Evolutionary conservation across 495 filamentous ascomycete species (phyloP).

Genomic region (Podospora pseudoanserina): DNA sequence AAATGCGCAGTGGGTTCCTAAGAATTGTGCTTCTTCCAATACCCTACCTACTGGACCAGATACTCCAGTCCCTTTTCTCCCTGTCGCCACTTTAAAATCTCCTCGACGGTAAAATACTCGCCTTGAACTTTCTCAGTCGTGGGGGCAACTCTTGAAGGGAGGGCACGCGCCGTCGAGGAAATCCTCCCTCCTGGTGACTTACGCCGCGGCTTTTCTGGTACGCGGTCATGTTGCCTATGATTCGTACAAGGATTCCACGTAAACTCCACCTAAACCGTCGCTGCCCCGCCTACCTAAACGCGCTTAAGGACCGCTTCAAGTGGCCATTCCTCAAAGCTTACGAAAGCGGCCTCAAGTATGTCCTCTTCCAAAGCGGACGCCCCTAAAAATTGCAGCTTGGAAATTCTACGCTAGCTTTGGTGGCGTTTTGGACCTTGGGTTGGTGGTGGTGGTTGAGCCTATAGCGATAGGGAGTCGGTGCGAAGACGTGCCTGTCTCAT

Average conservation of each 20-base stretch:
- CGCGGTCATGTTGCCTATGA: constrained; percentile 11
- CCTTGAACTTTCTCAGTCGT: constrained; percentile 17
- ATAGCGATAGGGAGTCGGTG: constrained; percentile 14
- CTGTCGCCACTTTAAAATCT: constrained; percentile 10
- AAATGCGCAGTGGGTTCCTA: constrained; percentile 21
- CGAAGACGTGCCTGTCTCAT: constrained; percentile 12
- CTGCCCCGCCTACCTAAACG: no score
- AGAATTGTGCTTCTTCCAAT: constrained; percentile 20
- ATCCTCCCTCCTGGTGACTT: constrained; percentile 19
- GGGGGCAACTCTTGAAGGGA: constrained; percentile 19
- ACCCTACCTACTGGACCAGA: constrained; percentile 20
- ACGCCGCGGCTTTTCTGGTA: constrained; percentile 11
- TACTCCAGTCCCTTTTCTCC: constrained; percentile 14
- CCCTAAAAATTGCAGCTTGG: constrained; percentile 7
- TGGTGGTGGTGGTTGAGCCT: constrained; percentile 6
- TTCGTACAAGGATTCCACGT: constrained; percentile 17
- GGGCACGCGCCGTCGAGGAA: constrained; percentile 19
- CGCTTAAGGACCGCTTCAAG: no score
- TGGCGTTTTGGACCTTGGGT: constrained; percentile 10
- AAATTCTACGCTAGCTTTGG: constrained; percentile 12
- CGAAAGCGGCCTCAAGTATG: constrained; percentile 5
- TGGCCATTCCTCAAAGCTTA: constrained; percentile 15
- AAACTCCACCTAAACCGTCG: no score
- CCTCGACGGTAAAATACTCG: constrained; percentile 23
- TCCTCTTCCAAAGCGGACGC: constrained; percentile 14